Evolutionary conservation across 2,329 filamentous ascomycete genomes (phyloP), one percentile per base, ranked within the genome.

Genomic region (Colletotrichum shisoi): DNA sequence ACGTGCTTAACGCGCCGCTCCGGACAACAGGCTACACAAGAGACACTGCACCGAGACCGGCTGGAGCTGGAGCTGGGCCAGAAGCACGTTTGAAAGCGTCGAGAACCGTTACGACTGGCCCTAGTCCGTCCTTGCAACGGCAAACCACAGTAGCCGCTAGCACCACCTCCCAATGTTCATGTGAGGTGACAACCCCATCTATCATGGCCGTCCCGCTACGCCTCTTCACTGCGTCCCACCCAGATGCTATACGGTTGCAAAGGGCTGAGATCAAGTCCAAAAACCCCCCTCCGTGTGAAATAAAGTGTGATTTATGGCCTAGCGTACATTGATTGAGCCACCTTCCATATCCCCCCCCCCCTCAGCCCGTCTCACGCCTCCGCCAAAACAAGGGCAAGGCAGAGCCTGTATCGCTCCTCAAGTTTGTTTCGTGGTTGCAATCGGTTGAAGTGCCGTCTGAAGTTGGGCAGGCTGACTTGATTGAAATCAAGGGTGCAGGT

Each of bases 161-260:
- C 63, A 68, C 62, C 66, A 57, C 66, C 66, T 62, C 66, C 67
- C 57, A 31, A 53, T 49, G 27, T 65, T 37, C 49, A 67, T 46
- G 40, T 67, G 52, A 52, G 58, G 40, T 63, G 53, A 49, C 57
- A 63, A 48, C 21, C 19, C 46, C 13, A 37, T 54, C 42, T 49
- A 27, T 44, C 54, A 39, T 64, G 54, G 48, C 40, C 49, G n/a
- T 15, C 66, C 57, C 51, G 44, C 61, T 62, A 19, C 15, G 37
- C 31, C 11, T 27, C 31, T 31, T 24, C 27, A 19, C 45, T 19
- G 11, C 27, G 19, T 63, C 45, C 40, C n/a, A 37, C 48, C 44
- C 48, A 44, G 19, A 42, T 37, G 21, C 21, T 39, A 37, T 21
- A 49, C 34, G 8, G 52, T 48, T 52, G 17, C 31, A 48, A 15